phyloP scores from a whole-genome alignment of 1,284 basidiomycete genomes.

The Boletus albobrunnescens region DNA sequence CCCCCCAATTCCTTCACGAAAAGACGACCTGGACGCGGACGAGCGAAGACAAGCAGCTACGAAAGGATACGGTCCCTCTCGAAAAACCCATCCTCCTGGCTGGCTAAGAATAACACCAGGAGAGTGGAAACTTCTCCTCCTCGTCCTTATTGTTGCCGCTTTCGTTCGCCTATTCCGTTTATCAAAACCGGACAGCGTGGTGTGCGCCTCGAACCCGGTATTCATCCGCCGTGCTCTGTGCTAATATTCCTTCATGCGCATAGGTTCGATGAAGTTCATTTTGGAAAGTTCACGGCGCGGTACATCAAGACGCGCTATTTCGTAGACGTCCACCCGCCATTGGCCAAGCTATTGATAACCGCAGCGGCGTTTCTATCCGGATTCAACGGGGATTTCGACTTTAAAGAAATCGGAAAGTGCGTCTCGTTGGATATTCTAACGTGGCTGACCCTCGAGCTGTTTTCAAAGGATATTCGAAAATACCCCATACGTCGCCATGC shows the following conservation, averaged over 20 bases:
- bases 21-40: constrained; percentile 69
- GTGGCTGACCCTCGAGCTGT: neutral
- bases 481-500: constrained; percentile 96
- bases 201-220: constrained; percentile 53
- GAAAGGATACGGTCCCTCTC: constrained; percentile 55
- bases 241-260: neutral
- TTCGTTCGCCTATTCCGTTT: constrained; percentile 77
- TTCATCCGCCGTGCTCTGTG: neutral
- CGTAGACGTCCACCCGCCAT: constrained; percentile 96
- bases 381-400: constrained; percentile 94
- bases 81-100: constrained; percentile 49
- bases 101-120: constrained; percentile 63
- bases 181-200: constrained; percentile 80
- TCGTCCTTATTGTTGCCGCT: constrained; percentile 63
- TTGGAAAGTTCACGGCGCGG: constrained; percentile 90
- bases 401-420: constrained; percentile 94
- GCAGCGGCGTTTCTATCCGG: constrained; percentile 84
- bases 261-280: constrained; percentile 96
- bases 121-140: constrained; percentile 69
- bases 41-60: constrained; percentile 65
- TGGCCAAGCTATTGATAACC: constrained; percentile 94
- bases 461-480: constrained; percentile 67
- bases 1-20: constrained; percentile 46
- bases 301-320: constrained; percentile 90
- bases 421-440: constrained; percentile 29